Conservation (phyloP, 352 stramenopile species). For the Globisporangium spinosum region DNA sequence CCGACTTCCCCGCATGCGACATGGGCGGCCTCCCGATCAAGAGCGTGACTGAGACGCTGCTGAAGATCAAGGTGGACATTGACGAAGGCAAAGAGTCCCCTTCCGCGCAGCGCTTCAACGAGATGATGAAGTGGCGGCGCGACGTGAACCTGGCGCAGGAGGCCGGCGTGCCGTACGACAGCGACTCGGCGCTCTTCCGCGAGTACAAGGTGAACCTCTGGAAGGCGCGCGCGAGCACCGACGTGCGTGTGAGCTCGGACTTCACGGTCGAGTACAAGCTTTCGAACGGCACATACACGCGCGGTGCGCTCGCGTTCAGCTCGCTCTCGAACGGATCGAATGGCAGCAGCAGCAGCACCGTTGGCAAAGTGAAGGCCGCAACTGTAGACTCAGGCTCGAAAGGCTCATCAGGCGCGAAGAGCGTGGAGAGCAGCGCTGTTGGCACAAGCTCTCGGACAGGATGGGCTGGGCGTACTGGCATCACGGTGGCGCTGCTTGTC, state of each 20-base stretch:
- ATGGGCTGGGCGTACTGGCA: neutral
- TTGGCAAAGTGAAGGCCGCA: constrained; percentile 21
- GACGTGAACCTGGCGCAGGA: constrained; percentile 42
- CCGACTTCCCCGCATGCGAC: constrained; percentile 47
- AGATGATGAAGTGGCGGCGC: constrained; percentile 50
- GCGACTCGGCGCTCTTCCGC: constrained; percentile 39
- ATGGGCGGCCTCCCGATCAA: constrained; percentile 48
- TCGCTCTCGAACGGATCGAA: constrained; percentile 14
- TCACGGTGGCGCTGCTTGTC: neutral
- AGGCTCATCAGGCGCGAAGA: neutral
- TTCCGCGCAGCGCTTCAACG: constrained; percentile 38
- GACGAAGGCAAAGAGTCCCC: constrained; percentile 22
- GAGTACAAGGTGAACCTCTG: constrained; percentile 35
- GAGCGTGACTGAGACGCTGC: constrained; percentile 46
- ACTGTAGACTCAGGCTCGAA: neutral
- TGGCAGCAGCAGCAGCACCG: constrained; percentile 12
- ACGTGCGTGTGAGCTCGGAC: constrained; percentile 31
- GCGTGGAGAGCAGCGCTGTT: neutral
- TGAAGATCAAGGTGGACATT: constrained; percentile 55
- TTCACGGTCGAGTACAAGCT: constrained; percentile 43
- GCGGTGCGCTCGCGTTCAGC: constrained; percentile 21
- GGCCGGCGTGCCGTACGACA: constrained; percentile 40
- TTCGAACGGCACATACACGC: constrained; percentile 19
- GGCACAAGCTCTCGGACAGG: neutral
- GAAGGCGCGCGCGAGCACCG: constrained; percentile 29